Conservation (phyloP, 306 rosid genomes). For the Pyrus communis region DNA sequence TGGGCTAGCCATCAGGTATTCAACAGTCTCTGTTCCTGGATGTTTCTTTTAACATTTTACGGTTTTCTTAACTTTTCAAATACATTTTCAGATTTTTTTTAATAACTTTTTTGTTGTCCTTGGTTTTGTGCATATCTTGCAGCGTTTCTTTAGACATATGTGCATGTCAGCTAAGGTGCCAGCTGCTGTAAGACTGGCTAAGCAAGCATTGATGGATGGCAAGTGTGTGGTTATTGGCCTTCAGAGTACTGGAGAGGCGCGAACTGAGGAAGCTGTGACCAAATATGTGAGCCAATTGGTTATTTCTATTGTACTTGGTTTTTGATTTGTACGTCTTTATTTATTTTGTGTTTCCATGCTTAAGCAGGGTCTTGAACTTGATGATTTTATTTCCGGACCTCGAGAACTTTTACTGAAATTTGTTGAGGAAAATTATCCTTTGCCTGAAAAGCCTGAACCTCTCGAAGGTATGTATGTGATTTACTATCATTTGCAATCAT, state of each 20-base stretch:
- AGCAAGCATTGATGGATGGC: constrained; percentile 67
- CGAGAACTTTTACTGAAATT: constrained; percentile 89
- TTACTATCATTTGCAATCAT: constrained; percentile 9
- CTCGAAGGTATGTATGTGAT: constrained; percentile 50
- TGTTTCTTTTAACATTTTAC: neutral
- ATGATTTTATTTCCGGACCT: constrained; percentile 98
- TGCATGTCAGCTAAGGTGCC: constrained; percentile 99
- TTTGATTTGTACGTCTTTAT: constrained; percentile 3
- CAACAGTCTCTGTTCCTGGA: neutral
- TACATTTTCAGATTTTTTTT: neutral
- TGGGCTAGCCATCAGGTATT: constrained; percentile 99
- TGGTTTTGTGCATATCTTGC: constrained; percentile 27
- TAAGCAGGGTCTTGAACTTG: constrained; percentile 87
- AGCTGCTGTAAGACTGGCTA: constrained; percentile 80
- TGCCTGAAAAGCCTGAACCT: constrained; percentile 95
- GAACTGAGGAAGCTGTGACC: constrained; percentile 96
- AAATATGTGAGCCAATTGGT: constrained; percentile 68
- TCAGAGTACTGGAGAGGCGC: constrained; percentile 99
- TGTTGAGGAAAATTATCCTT: constrained; percentile 94
- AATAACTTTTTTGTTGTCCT: constrained; percentile 3
- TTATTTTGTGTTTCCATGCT: constrained; percentile 2
- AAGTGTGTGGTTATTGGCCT: constrained; percentile 96
- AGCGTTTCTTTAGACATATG: constrained; percentile 98
- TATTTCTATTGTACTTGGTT: constrained; percentile 11
- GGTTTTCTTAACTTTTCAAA: neutral